Conservation (phyloP, 129 eudicot genomes). For the Arctium minus region DNA sequence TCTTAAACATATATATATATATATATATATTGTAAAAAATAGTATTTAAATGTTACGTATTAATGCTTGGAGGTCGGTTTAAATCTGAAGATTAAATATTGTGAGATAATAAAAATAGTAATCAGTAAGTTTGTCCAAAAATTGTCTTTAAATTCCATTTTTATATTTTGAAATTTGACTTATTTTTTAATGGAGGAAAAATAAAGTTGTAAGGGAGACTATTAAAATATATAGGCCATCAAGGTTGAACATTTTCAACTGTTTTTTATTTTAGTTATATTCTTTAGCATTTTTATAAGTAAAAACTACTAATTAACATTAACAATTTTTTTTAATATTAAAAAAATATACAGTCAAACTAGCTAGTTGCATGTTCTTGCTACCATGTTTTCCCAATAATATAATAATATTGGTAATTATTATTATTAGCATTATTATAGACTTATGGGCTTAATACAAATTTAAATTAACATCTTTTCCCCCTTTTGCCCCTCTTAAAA, state of each 20-base stretch:
- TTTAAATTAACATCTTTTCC: neutral
- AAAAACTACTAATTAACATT: neutral
- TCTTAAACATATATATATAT: too few species aligned
- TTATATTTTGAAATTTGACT: neutral
- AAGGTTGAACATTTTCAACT: neutral
- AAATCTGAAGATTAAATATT: too few species aligned
- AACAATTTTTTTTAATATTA: neutral
- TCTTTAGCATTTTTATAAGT: neutral
- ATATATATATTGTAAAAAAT: too few species aligned
- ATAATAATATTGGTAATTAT: neutral
- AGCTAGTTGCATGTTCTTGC: neutral
- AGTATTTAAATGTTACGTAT: too few species aligned
- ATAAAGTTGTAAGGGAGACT: neutral
- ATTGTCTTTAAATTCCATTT: neutral
- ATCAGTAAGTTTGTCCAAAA: neutral
- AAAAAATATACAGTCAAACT: neutral
- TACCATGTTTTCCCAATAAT: neutral
- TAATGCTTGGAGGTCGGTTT: too few species aligned
- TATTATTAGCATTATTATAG: neutral
- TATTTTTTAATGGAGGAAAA: neutral
- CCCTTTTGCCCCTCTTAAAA: neutral
- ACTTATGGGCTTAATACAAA: neutral
- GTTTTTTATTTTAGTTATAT: neutral
- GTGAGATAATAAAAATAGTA: too few species aligned
- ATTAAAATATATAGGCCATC: neutral